Percentiles rank a stretch among this genome's conserved stretches.
phyloP scores from a whole-genome alignment of 2,329 filamentous ascomycete genomes.

The Magnaporthiopsis incrustans region DNA sequence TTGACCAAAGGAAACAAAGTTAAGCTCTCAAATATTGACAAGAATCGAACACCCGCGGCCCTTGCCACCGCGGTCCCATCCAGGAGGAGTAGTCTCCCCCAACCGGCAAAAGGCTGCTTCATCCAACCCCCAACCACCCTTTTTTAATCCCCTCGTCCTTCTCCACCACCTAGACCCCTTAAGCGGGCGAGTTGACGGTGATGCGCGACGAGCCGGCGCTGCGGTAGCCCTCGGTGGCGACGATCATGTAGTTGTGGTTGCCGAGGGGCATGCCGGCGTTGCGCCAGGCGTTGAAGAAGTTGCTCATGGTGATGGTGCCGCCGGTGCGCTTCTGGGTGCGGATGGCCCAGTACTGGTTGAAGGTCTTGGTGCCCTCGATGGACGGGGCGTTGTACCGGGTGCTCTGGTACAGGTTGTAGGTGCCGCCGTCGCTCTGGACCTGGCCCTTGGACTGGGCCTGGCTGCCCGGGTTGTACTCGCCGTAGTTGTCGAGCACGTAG shows the following conservation, averaged over 20 bases:
- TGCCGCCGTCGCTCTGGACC: slow-evolving; percentile 24
- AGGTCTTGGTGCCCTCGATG: slow-evolving; percentile 38
- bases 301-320: slow-evolving; percentile 36
- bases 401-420: slow-evolving; percentile 27
- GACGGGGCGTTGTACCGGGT: slow-evolving; percentile 30
- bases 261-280: slow-evolving; percentile 33
- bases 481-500: slow-evolving; percentile 15
- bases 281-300: slow-evolving; percentile 42
- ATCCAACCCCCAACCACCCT: no score
- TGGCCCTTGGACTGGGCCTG: slow-evolving; percentile 18
- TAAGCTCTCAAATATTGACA: no score
- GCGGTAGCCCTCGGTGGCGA: slow-evolving; percentile 37
- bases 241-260: slow-evolving; percentile 37
- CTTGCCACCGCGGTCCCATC: no score
- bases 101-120: no score
- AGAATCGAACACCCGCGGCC: no score
- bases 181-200: slow-evolving; percentile 20
- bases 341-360: slow-evolving; percentile 43
- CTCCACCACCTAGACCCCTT: neutral
- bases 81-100: no score
- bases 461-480: slow-evolving; percentile 13
- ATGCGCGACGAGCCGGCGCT: slow-evolving; percentile 32
- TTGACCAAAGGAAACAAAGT: no score
- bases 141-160: neutral
- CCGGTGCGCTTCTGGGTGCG: slow-evolving; percentile 39